Base-by-base conservation (phyloP, 192 early-diverging fungal species). In the Podila horticola region DNA sequence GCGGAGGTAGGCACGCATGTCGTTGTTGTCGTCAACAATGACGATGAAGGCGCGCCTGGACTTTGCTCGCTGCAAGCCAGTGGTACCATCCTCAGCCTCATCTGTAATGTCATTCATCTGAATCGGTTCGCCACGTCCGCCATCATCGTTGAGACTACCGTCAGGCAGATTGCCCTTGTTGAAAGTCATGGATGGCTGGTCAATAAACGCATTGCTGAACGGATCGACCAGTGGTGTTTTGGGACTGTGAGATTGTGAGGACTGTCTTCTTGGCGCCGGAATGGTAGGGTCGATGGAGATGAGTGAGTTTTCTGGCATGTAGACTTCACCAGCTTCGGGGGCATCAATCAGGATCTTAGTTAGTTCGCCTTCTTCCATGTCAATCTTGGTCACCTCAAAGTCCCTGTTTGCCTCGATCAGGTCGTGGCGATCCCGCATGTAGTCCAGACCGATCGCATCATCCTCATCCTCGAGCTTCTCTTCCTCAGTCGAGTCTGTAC, bases 21-120 rank as follows among this genome's bases (percentile, higher is more conserved):
- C 87, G 28, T 69, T 69, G 51, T 86, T 88, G 62, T 88, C 87
- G 48, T 88, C 87, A 8, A 84, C 83, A 19, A 86, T 24, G 31
- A 88, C 48, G 6, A 86, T 86, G 24, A 62, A 82, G 10, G 69
- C 26, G 31, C 72, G 64, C 31, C 70, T n/a, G 8, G 74, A 64
- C 24, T n/a, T 13, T 3, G 55, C 24, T 28, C 11, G 22, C 10
- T 59, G 66, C 64, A 67, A 11, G 38, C 24, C 22, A 2, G 28
- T 31, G n/a, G 17, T 62, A 1, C 34, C 62, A 19, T 59, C 34
- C 30, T 64, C 58, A 17, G 34, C 52, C 3, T 71, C 64, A 19
- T 67, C 52, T 10, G 22, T 31, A 2, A 70, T 10, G 11, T 70
- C 57, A 20, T 41, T 50, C 12, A 38, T 58, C 6, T 36, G 55